phyloP scores from a whole-genome alignment of 2,329 filamentous ascomycete genomes.

The Trichophyton mentagrophytes region DNA sequence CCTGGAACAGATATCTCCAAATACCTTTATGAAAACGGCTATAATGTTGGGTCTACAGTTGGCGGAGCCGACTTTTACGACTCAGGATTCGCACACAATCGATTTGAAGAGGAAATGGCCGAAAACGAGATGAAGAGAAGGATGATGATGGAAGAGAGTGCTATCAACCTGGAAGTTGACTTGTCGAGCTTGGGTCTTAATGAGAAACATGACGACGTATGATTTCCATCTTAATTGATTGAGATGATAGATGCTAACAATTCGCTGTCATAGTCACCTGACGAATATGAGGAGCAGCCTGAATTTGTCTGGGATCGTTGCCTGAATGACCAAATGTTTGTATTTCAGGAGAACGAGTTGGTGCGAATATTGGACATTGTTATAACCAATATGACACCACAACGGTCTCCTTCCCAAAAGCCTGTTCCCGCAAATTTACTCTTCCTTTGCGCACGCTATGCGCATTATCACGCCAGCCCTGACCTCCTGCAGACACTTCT shows the following conservation, averaged over 20 bases:
- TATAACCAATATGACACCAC: conserved; percentile 95
- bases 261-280: conserved; percentile 31
- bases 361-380: conserved; percentile 87
- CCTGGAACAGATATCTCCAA: conserved; percentile 94
- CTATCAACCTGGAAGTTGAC: conserved; percentile 90
- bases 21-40: conserved; percentile 88
- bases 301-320: conserved; percentile 95
- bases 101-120: conserved; percentile 92
- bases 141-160: conserved; percentile 97
- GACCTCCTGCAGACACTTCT: conserved; percentile 74
- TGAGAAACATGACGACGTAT: conserved; percentile 81
- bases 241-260: conserved; percentile 3
- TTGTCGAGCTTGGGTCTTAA: conserved; percentile 90
- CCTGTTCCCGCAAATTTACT: conserved; percentile 95
- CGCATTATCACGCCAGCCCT: conserved; percentile 83
- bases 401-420: conserved; percentile 91
- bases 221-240: conserved; percentile 15
- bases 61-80: conserved; percentile 80
- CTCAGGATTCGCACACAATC: conserved; percentile 78
- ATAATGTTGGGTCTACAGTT: conserved; percentile 40
- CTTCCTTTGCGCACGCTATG: conserved; percentile 88
- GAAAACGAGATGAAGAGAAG: conserved; percentile 89
- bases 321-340: conserved; percentile 97
- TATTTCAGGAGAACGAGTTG: conserved; percentile 90
- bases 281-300: conserved; percentile 65